Evolutionary conservation across 441 rosid genomes (phyloP), one percentile per base, ranked within the genome.

Genomic region (Daphne laureola): DNA sequence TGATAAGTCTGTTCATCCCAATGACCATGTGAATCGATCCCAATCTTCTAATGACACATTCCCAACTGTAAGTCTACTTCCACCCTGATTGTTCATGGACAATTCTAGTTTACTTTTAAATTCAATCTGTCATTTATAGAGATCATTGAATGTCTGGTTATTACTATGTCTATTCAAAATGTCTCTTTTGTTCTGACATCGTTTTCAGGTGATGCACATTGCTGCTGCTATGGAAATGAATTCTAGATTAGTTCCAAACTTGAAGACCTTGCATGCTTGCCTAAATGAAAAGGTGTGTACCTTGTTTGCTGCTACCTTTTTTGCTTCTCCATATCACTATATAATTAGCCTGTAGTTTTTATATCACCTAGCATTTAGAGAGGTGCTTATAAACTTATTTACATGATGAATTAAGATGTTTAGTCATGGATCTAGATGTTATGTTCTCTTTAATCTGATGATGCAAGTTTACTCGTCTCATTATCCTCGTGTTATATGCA

Each of bases 11-110:
- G 97, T 92, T 42, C 98, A 92, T 72, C 98, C 98, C 5, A 92
- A 92, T 76, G 98, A 92, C 65, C 98, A 86, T 62, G 98, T 92
- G 25, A 92, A 92, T 64, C 68, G 95, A 75, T 86, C 97, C 8
- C 97, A 89, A 50, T 92, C 97, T 61, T 92, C 97, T 51, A 89
- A 92, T 38, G 98, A 92, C 59, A 86, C 98, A 42, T 92, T 92
- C 65, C 98, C 98, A 7, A 92, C 92, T 50, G 97, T 92, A 77
- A 77, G 81, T 49, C 4, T 14, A n/a, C 17, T 26, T 27, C 9
- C 43, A 2, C 17, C 40, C 41, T 8, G 40, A 17, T 12, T 31
- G 15, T 41, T 4, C 3, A 23, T 43, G 36, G 13, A 25, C 54
- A 13, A 46, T 12, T n/a, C n/a, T n/a, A n/a, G 50, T 41, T 52